Evolutionary conservation across 306 rosid species (phyloP), one percentile per base, ranked within the genome.

Genomic region (Erythrophleum fordii): DNA sequence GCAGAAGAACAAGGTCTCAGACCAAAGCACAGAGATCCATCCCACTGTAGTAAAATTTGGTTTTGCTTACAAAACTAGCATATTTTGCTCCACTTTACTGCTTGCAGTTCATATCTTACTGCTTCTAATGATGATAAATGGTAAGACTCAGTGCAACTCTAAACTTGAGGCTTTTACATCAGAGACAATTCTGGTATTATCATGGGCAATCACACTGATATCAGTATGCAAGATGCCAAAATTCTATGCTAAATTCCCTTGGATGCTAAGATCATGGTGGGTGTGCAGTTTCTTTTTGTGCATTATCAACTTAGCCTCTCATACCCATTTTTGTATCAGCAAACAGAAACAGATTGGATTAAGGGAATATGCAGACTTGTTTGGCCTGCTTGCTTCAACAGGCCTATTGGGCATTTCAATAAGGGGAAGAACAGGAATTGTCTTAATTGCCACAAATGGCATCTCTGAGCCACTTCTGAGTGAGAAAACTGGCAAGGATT

Each of bases 261-360:
- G 97, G 98, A 41, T 88, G 69, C 78, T 95, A 55, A 87, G 99
- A 79, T 86, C 86, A 34, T 95, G 98, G 99, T 95, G 99, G 98
- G 28, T 90, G 68, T 89, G 88, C 80, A 89, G 83, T 81, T 95
- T 88, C 76, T 14, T 90, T 58, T 11, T 89, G 87, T 71, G 87
- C 72, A 75, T 85, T 23, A 35, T 81, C 26, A 75, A 76, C 59
- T 71, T 86, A 75, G 84, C 75, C 5, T 53, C 90, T 68, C 90
- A 89, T 79, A 68, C 67, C 8, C 79, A 86, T 81, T 83, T 83
- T 34, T 80, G 80, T 28, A 23, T 87, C 66, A 78, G 29, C 25
- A 77, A 66, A 53, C 66, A 81, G 31, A 86, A 81, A 22, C 68
- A 60, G 22, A 77, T 93, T 59, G 78, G 79, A 20, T 17, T 66